A percentile compares a stretch with the other conserved stretches of the same genome.
Evolutionary conservation across 2,329 filamentous ascomycete genomes (phyloP).

Genomic region (Hypoxylon sp.): DNA sequence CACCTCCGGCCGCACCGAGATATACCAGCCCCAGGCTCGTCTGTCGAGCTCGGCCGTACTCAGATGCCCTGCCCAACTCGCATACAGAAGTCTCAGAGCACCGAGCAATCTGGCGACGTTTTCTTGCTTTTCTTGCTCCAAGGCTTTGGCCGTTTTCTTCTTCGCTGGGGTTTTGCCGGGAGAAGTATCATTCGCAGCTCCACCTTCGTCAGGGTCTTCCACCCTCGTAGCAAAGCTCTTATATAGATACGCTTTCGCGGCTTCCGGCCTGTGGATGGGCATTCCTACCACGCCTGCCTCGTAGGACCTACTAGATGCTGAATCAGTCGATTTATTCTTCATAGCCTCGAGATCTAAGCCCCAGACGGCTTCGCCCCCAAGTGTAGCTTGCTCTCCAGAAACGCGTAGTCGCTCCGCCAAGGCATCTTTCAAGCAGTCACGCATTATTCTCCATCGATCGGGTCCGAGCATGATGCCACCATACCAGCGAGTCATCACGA

Average conservation of each 20-base stretch:
- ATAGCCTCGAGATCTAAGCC: constrained; percentile 65
- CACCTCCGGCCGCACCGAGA: constrained; percentile 78
- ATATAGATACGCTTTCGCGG: constrained; percentile 67
- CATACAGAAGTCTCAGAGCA: constrained; percentile 74
- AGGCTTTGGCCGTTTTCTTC: constrained; percentile 61
- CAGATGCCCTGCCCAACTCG: constrained; percentile 76
- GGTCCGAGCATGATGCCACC: constrained; percentile 68
- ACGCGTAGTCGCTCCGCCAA: constrained; percentile 60
- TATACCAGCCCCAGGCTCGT: constrained; percentile 84
- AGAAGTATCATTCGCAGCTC: constrained; percentile 25
- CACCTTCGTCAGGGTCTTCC: constrained; percentile 17
- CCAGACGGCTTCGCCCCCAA: constrained; percentile 67
- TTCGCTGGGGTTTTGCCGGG: constrained; percentile 48
- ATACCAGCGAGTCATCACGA: constrained; percentile 70
- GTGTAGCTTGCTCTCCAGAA: constrained; percentile 51
- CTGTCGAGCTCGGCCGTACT: constrained; percentile 73
- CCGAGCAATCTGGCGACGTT: constrained; percentile 76
- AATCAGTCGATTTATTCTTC: constrained; percentile 48
- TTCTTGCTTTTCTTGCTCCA: constrained; percentile 69
- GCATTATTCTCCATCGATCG: constrained; percentile 70
- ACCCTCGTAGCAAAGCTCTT: constrained; percentile 65
- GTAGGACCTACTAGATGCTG: constrained; percentile 41
- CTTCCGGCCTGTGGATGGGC: constrained; percentile 78
- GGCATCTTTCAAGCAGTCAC: constrained; percentile 63
- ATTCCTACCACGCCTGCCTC: constrained; percentile 59